Base-by-base conservation (phyloP, 1,139 yeast genomes). In the Debaryomyces coudertii region DNA sequence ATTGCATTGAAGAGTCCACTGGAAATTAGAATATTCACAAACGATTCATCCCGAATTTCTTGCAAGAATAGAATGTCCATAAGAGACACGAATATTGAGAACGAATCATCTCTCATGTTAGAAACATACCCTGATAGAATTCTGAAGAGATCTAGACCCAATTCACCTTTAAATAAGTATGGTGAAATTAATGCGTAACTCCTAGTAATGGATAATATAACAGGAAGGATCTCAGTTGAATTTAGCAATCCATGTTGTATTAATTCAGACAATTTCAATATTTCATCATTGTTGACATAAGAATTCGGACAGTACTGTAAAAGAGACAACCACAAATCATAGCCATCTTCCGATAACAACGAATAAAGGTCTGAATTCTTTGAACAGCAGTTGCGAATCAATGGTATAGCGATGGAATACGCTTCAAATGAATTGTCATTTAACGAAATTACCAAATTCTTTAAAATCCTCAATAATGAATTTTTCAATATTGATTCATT, bases 291-390 rank as follows among this genome's bases (percentile, higher is more conserved):
- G 16, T 55, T 60, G 30, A 55, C 60, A 1, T 55, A 52, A 15
- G 55, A 54, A 22, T 58, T 44, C 1, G 83, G 83, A 41, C 68
- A 63, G 44, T 85, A 83, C 49, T 83, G 87, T 43, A 92, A 64
- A 3, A 90, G 61, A 0, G 86, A 76, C 33, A 80, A 71, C 97
- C 98, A 92, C 43, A 93, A 69, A 44, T 89, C 95, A 57, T 82
- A 82, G 0, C 96, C 97, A 64, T 93, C 99, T 58, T 93, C 98
- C 24, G 87, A 75, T 8, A 93, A 64, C 43, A 88, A 71, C 2
- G 84, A 71, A 53, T 84, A 84, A 46, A 75, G 73, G 28, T 82
- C 83, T 1, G 90, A 79, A 4, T 68, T 57, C 7, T 83, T 83
- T 3, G 64, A 48, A 52, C 90, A 84, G 53, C 96, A 85, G 35